Evolutionary conservation across 495 filamentous ascomycete genomes (phyloP).

Genomic region (Aspergillus nidulans): DNA sequence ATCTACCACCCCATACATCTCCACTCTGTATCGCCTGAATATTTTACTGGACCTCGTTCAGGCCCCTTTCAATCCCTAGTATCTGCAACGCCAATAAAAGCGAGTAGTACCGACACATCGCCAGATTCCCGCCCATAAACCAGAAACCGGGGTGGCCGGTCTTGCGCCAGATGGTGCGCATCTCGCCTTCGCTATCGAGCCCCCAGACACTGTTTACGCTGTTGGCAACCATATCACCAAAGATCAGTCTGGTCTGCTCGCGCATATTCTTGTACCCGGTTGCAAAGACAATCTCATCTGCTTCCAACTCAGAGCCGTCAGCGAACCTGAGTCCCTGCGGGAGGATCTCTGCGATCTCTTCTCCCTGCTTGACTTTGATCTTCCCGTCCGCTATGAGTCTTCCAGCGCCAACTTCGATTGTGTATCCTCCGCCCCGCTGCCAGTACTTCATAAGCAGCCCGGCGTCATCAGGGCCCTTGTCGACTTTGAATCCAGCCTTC

Average conservation of each 20-base stretch:
- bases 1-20: not conserved
- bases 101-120: constrained; percentile 68
- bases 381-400: constrained; percentile 71
- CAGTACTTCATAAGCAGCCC: constrained; percentile 74
- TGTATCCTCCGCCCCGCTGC: constrained; percentile 72
- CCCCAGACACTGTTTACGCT: constrained; percentile 71
- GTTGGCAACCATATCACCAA: constrained; percentile 67
- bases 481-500: constrained; percentile 64
- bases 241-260: constrained; percentile 52
- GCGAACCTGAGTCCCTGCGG: constrained; percentile 57
- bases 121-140: constrained; percentile 80
- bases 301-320: constrained; percentile 63
- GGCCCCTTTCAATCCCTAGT: constrained; percentile 57
- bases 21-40: no score
- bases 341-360: constrained; percentile 58
- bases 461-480: constrained; percentile 58
- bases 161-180: constrained; percentile 63
- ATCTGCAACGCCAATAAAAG: constrained; percentile 72
- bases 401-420: constrained; percentile 70
- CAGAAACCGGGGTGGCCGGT: constrained; percentile 74
- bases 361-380: constrained; percentile 69
- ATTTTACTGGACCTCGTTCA: constrained; percentile 9
- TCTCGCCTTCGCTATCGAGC: constrained; percentile 71
- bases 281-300: constrained; percentile 78
- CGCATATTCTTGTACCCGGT: constrained; percentile 84